Evolutionary conservation across 2,329 filamentous ascomycete species (phyloP), one percentile per base, ranked within the genome.

Genomic region (Aspergillus persii): DNA sequence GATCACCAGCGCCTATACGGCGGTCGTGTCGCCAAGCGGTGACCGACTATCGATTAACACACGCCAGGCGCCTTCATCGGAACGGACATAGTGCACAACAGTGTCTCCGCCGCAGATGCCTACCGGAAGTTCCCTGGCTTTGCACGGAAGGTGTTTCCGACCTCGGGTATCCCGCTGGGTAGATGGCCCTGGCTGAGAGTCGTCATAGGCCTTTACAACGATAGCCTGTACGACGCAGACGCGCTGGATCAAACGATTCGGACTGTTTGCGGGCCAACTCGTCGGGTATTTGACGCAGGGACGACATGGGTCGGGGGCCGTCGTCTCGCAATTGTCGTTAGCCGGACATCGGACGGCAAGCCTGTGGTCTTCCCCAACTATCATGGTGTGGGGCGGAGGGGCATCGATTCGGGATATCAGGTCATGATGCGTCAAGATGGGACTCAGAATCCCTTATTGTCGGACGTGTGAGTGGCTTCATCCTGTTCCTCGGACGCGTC

Each of bases 361-460:
- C 62, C 62, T 8, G 56, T 57, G n/a, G 54, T 66, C 9, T 49
- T 66, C 11, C 51, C 59, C 2, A 67, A 67, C 52, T 67, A 67
- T 49, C 53, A 61, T 27, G 63, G 63, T 9, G 33, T 33, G 15
- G 49, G 61, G 36, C 53, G 27, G 11, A 56, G 30, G 15, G 7
- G 23, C 8, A 41, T 3, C 26, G 36, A 59, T 15, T 15, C 59
- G 4, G 60, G 60, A 29, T 66, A 66, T 44, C 1, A 58, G 18
- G 62, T 64, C 39, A 23, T 63, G 9, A 3, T 44, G 2, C 51
- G 54, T n/a, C 1, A 51, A 7, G 18, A 36, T 11, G 51, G 53
- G 3, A n/a, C 54, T 18, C 51, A 66, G 12, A 58, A 64, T 49
- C 65, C 57, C 31, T 50, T 36, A 3, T 6, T 67, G 11, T 54